A percentile compares a stretch with the other conserved stretches of the same genome.
Evolutionary conservation across 139 green algal species (phyloP).

Genomic region (Tetradesmus obliquus): DNA sequence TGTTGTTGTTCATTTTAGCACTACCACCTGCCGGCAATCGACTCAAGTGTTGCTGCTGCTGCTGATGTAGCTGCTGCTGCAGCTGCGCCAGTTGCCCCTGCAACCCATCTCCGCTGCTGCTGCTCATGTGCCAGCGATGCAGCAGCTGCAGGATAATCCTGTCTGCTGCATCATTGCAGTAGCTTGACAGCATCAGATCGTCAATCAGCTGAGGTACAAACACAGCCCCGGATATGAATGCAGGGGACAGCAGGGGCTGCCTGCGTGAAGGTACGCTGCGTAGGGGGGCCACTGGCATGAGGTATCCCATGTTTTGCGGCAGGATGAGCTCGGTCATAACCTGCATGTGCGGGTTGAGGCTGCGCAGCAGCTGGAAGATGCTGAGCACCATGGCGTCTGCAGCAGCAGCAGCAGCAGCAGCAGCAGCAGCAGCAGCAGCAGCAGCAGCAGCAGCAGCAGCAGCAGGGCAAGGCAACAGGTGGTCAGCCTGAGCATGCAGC

Average conservation of each 20-base stretch:
- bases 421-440: background rate
- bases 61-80: background rate
- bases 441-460: background rate
- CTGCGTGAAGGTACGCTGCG: background rate
- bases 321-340: conserved; percentile 40
- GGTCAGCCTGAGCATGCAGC: background rate
- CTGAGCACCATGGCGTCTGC: conserved; percentile 34
- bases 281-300: background rate
- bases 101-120: background rate
- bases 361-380: conserved; percentile 33
- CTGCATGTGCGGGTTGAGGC: conserved; percentile 41
- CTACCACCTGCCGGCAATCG: background rate
- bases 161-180: conserved; percentile 24
- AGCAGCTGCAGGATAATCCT: conserved; percentile 34
- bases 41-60: background rate
- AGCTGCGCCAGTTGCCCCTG: background rate
- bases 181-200: conserved; percentile 9
- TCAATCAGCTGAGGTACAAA: conserved; percentile 38
- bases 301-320: conserved; percentile 26
- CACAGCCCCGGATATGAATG: conserved; percentile 29
- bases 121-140: conserved; percentile 27
- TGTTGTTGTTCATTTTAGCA: background rate
- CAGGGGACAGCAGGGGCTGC: conserved; percentile 15
- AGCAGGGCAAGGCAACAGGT: background rate
- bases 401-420: conserved; percentile 8